phyloP scores from a whole-genome alignment of 371 early-diverging fungal genomes.

The Vittaforma corneae region DNA sequence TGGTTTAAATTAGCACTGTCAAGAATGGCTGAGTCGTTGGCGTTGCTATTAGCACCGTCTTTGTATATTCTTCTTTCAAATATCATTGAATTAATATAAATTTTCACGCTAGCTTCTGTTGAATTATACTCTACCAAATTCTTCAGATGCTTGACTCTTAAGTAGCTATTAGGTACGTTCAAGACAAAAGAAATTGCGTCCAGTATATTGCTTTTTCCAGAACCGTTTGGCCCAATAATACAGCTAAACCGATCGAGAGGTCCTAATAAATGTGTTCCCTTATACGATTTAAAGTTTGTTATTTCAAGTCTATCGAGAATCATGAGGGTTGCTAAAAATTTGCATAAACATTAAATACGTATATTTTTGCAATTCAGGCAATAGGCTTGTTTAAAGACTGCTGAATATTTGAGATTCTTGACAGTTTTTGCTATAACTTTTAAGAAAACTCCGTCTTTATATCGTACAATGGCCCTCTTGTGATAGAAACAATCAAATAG shows the following conservation, averaged over 20 bases:
- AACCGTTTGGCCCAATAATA: constrained; percentile 96
- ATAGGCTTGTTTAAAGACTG: too few relatives aligned
- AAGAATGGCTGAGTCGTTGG: too few relatives aligned
- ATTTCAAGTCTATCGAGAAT: constrained; percentile 66
- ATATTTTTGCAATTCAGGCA: too few relatives aligned
- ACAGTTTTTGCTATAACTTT: too few relatives aligned
- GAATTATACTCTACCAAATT: constrained; percentile 64
- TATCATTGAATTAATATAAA: constrained; percentile 53
- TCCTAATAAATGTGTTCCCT: constrained; percentile 76
- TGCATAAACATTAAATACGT: too few relatives aligned
- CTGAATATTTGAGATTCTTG: too few relatives aligned
- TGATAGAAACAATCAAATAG: too few relatives aligned
- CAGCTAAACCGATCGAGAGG: constrained; percentile 87
- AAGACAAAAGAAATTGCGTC: constrained; percentile 94
- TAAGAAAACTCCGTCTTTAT: too few relatives aligned
- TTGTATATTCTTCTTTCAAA: constrained; percentile 13
- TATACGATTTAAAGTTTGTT: constrained; percentile 95
- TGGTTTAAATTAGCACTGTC: too few relatives aligned
- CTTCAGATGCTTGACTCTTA: constrained; percentile 71
- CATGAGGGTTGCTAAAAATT: constrained; percentile 29
- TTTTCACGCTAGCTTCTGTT: constrained; percentile 65
- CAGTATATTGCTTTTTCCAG: constrained; percentile 95
- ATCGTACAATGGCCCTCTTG: too few relatives aligned
- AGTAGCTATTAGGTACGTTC: constrained; percentile 71
- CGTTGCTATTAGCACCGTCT: not conserved